Evolutionary conservation across 257 asterid species (phyloP), one percentile per base, ranked within the genome.

Genomic region (Agastache rugosa): DNA sequence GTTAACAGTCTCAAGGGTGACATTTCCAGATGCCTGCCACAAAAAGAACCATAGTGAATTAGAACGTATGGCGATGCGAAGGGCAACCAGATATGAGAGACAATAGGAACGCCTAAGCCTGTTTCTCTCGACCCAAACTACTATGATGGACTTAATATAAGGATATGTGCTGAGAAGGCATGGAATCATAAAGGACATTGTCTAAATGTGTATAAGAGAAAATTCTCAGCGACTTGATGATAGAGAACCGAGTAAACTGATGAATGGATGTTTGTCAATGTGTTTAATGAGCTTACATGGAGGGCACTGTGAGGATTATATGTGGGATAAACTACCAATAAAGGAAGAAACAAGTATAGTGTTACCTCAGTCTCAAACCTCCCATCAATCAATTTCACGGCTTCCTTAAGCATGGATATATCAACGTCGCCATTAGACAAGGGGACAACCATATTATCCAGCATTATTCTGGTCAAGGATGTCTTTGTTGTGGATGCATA

Each of bases 391-490:
- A 95, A 77, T 62, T 80, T 79, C 56, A 95, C 96, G 1, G 98
- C 99, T 69, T 92, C 89, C 85, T 82, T 79, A 64, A 95, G 98
- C 99, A 95, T 90, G 80, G 98, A 89, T 63, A 91, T 89, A 67
- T 92, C 96, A 47, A 92, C 77, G 73, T 85, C 93, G 54, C 96
- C 96, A 53, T 92, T 63, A 47, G 91, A 77, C 78, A 90, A 83
- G 14, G 99, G 99, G 72, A 90, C 89, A 37, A 92, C 97, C 99
- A 95, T 92, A 83, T 95, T 95, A 77, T 95, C 99, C 72, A 95
- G 85, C 99, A 92, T 92, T 83, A 95, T 89, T 82, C 98, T 89
- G 42, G 88, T 85, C 77, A 92, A 77, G 50, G 87, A 84, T 29
- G 96, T 87, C 79, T 87, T 87, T 44, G 84, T 78, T 63, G 85